phyloP scores from a whole-genome alignment of 768 basidiomycete genomes.

The Crepidotus variabilis region DNA sequence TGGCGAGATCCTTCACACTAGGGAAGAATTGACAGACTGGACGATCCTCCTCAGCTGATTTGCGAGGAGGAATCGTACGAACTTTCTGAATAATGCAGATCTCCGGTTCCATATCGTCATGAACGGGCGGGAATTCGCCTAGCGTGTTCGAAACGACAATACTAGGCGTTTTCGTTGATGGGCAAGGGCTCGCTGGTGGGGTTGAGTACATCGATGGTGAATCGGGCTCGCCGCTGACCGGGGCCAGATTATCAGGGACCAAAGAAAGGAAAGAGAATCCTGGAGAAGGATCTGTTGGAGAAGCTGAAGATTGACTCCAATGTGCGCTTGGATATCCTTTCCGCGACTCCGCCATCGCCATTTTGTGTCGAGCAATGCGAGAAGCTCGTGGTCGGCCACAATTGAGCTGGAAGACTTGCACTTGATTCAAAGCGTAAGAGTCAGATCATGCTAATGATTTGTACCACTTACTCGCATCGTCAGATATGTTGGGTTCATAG shows the following conservation, averaged over 20 bases:
- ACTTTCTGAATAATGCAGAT: not conserved
- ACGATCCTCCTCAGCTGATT: not conserved
- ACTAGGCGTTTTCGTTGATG: constrained; percentile 5
- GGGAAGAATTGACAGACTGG: not conserved
- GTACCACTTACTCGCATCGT: constrained; percentile 6
- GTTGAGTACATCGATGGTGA: constrained; percentile 5
- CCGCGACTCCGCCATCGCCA: constrained; percentile 2
- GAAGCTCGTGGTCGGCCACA: not conserved
- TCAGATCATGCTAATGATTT: not conserved
- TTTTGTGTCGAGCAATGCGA: constrained; percentile 2
- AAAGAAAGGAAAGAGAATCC: constrained; percentile 6
- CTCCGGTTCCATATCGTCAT: not conserved
- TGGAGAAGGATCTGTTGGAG: constrained; percentile 5
- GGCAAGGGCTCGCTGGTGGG: constrained; percentile 4
- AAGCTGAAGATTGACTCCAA: not conserved
- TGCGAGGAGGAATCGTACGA: not conserved
- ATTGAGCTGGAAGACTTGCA: constrained; percentile 6
- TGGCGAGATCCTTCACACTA: not conserved
- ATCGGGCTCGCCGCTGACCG: not conserved
- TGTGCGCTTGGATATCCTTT: not conserved
- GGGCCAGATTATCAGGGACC: constrained; percentile 2
- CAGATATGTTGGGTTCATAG: constrained; percentile 3
- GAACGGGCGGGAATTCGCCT: not conserved
- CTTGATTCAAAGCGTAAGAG: not conserved
- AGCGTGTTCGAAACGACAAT: constrained; percentile 5